Conservation (phyloP, 83 land plant species). For the Thuja plicata region DNA sequence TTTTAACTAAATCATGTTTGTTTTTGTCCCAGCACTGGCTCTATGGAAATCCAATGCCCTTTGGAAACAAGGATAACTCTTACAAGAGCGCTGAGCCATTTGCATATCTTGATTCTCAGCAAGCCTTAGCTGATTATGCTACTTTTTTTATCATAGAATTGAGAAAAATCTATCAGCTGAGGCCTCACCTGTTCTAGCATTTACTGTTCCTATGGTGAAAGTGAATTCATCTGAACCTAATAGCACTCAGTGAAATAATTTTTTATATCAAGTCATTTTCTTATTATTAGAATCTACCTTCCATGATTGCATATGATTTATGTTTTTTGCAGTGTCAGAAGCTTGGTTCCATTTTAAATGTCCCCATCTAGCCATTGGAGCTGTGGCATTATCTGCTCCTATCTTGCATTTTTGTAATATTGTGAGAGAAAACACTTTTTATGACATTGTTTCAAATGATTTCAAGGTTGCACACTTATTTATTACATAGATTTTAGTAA, state of each 20-base stretch:
- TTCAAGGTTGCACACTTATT: slow-evolving; percentile 43
- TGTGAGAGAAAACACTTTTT: slow-evolving; percentile 51
- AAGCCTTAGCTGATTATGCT: slow-evolving; percentile 91
- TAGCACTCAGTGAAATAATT: not conserved
- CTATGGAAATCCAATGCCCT: slow-evolving; percentile 89
- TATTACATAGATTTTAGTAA: not conserved
- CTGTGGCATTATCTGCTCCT: slow-evolving; percentile 86
- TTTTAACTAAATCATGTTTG: not conserved
- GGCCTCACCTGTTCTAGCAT: slow-evolving; percentile 77
- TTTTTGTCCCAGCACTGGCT: slow-evolving; percentile 67
- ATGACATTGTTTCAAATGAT: slow-evolving; percentile 53
- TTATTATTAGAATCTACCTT: not conserved
- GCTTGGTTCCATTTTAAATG: slow-evolving; percentile 88
- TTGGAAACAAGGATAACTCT: slow-evolving; percentile 52
- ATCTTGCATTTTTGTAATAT: slow-evolving; percentile 66
- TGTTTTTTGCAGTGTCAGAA: slow-evolving; percentile 64
- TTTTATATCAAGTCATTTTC: not conserved
- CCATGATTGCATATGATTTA: not conserved
- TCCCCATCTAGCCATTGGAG: slow-evolving; percentile 84
- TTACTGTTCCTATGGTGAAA: slow-evolving; percentile 98
- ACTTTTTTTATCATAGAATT: slow-evolving; percentile 61
- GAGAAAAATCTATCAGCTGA: slow-evolving; percentile 71
- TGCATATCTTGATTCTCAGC: slow-evolving; percentile 72
- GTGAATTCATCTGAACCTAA: slow-evolving; percentile 37
- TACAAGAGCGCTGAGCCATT: slow-evolving; percentile 59